phyloP scores from a whole-genome alignment of 2,329 filamentous ascomycete species.

The Talaromyces amestolkiae region DNA sequence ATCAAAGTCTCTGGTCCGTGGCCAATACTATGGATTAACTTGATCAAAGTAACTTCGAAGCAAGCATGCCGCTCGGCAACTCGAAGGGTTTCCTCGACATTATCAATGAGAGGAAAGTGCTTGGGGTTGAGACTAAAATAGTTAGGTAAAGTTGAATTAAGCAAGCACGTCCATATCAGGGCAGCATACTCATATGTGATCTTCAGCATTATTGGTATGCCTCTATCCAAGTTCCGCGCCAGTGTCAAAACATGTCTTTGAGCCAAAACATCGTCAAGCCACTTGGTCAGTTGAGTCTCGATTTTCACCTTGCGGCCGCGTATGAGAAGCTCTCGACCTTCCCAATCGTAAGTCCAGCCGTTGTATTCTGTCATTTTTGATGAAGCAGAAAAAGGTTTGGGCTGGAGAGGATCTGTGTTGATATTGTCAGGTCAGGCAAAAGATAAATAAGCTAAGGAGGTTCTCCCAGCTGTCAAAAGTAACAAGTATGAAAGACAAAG shows the following conservation, averaged over 20 bases:
- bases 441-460: too few relatives aligned
- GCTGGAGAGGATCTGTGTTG: too few relatives aligned
- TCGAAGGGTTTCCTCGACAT: not conserved
- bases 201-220: not conserved
- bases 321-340: not conserved
- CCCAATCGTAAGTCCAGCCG: not conserved
- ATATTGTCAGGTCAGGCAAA: too few relatives aligned
- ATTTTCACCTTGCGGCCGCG: not conserved
- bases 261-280: not conserved
- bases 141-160: not conserved
- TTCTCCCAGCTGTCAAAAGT: too few relatives aligned
- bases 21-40: not conserved
- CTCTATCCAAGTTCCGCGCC: not conserved
- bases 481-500: too few relatives aligned
- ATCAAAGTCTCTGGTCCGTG: not conserved
- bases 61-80: not conserved
- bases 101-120: not conserved
- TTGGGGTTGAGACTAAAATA: not conserved
- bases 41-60: not conserved
- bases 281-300: not conserved
- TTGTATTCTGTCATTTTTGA: not conserved
- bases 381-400: too few relatives aligned
- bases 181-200: not conserved
- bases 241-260: not conserved
- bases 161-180: too few relatives aligned